Evolutionary conservation across 352 stramenopile genomes (phyloP).

Genomic region (Phytophthora parvispora): DNA sequence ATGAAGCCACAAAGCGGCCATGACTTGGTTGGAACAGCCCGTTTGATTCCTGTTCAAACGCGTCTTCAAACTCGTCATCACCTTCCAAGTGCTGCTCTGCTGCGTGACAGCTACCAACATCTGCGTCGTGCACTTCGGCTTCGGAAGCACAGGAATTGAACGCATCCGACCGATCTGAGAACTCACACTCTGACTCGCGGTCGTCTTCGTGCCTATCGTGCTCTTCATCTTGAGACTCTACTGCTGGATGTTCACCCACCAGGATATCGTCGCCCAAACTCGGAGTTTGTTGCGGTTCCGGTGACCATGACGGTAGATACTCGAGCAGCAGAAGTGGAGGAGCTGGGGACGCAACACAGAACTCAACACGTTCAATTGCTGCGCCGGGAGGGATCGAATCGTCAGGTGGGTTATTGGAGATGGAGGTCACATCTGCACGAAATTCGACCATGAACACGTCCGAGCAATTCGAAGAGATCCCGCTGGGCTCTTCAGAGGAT

Average conservation of each 20-base stretch:
- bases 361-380: background rate
- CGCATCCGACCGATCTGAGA: conserved; percentile 19
- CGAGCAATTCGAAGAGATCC: background rate
- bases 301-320: conserved; percentile 7
- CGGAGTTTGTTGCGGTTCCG: background rate
- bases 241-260: background rate
- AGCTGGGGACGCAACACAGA: background rate
- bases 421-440: background rate
- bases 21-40: background rate
- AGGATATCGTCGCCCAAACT: background rate
- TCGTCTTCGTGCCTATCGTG: conserved; percentile 7
- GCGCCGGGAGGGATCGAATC: background rate
- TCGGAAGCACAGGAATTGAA: conserved; percentile 39
- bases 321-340: conserved; percentile 24
- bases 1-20: background rate
- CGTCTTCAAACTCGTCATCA: conserved; percentile 32
- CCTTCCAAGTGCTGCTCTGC: background rate
- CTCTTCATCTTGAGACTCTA: background rate
- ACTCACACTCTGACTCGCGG: conserved; percentile 22
- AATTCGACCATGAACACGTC: conserved; percentile 2
- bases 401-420: background rate
- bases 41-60: conserved; percentile 8
- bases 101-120: background rate
- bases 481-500: background rate
- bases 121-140: background rate